Evolutionary conservation across 2,329 filamentous ascomycete genomes (phyloP), one percentile per base, ranked within the genome.

Genomic region (Curvularia sp.): DNA sequence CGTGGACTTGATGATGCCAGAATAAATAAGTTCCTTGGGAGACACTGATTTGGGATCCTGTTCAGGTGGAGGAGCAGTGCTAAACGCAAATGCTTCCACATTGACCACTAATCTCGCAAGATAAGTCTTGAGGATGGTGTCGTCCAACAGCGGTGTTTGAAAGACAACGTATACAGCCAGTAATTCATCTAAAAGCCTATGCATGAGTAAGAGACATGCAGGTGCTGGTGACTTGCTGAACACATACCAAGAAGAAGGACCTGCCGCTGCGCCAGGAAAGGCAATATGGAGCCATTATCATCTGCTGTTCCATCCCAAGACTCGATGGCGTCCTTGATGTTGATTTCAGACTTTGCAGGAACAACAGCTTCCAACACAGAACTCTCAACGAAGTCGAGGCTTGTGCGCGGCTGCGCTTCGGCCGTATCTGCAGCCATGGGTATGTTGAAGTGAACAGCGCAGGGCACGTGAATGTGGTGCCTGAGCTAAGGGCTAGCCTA

Each of bases 211-310:
- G 78, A 81, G 66, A 71, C 58, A 58, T 69, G 79, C 80, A 70
- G 64, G 68, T 71, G 66, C 78, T 76, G 79, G 64, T 71, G 61
- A 65, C 65, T 57, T 59, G 39, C 5, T 50, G 53, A 58, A 54
- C 47, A 76, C 85, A 66, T 81, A 92, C 90, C 90, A 71, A 93
- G 92, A 72, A 91, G 89, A 39, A 93, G 80, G 54, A 84, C 83
- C 39, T 89, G 83, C 64, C 90, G 83, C 67, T 86, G 84, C 43
- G 85, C 78, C 69, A 92, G 82, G 18, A 83, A 83, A 51, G 86
- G 82, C 42, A 89, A 52, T 31, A 81, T 61, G 81, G 78, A 65
- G 78, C 79, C 63, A 80, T 74, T 61, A 78, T 81, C 63, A 77
- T 79, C 76, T 51, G 75, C 73, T 9, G 71, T 70, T 61, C 83